Conservation (phyloP, 345 rosid genomes). For the Camelina hispida region DNA sequence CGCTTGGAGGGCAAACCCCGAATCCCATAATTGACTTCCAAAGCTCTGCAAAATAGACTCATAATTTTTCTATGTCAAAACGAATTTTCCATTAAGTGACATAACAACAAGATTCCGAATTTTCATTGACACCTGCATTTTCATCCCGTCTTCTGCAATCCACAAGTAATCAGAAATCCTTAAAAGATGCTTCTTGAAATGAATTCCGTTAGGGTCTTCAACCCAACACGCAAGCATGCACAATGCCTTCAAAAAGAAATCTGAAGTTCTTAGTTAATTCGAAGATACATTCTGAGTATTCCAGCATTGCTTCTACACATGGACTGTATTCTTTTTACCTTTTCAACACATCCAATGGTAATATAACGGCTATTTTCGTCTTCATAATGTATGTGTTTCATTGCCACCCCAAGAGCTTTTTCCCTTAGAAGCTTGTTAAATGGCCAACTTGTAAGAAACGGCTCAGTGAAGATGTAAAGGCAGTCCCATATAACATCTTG, state of each 20-base stretch:
- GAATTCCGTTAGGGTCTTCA: constrained; percentile 69
- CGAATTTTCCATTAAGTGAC: background rate
- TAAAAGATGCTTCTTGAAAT: constrained; percentile 78
- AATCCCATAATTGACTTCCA: constrained; percentile 86
- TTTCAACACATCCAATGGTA: constrained; percentile 66
- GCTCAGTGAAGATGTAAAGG: constrained; percentile 56
- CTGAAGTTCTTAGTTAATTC: constrained; percentile 21
- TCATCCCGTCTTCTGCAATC: constrained; percentile 98
- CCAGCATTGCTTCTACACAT: constrained; percentile 1
- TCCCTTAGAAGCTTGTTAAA: constrained; percentile 57
- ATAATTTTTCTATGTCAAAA: background rate
- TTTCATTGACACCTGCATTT: constrained; percentile 59
- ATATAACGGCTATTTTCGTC: constrained; percentile 72
- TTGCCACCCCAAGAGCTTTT: constrained; percentile 55
- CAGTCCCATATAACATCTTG: constrained; percentile 68
- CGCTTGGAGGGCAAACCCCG: constrained; percentile 77
- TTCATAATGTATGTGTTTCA: constrained; percentile 71
- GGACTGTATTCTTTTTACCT: constrained; percentile 44
- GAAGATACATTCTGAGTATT: background rate
- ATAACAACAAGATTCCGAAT: constrained; percentile 1
- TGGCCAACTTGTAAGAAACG: constrained; percentile 63
- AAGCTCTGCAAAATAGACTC: constrained; percentile 56
- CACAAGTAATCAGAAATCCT: constrained; percentile 79
- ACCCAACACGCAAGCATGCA: constrained; percentile 86
- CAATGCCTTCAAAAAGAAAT: constrained; percentile 26